Percentiles rank a stretch among this genome's conserved stretches.
These are phyloP conservation scores for Fagopyrum tataricum DNA, from an alignment of 148 eudicot species.

Conservation along the genomic window DNA sequence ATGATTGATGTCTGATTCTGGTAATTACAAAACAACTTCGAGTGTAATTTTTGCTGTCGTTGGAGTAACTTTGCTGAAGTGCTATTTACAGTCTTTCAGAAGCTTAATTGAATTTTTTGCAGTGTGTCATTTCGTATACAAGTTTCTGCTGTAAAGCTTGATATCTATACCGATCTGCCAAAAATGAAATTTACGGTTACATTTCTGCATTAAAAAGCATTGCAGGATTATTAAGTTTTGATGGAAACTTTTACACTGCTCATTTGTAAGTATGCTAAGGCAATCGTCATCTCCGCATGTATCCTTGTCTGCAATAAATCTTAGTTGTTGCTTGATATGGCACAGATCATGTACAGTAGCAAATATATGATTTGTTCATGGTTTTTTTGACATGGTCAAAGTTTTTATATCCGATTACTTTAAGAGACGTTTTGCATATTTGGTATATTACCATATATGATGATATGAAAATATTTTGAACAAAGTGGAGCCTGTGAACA, in stretches of 20 bases:
- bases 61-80: neutral
- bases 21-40: neutral
- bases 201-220: neutral
- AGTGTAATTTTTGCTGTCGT: neutral
- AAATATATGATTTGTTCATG: neutral
- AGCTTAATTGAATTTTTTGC: neutral
- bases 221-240: neutral
- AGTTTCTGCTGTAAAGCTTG: neutral
- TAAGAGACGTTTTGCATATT: neutral
- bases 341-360: neutral
- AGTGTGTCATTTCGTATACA: neutral
- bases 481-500: neutral
- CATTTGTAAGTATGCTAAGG: neutral
- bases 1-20: neutral
- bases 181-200: neutral
- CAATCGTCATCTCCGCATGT: neutral
- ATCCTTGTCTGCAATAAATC: constrained; percentile 4
- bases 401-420: neutral
- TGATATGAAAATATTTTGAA: neutral
- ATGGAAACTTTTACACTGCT: neutral
- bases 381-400: neutral
- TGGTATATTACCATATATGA: neutral
- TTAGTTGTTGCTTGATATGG: neutral
- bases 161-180: neutral
- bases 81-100: neutral